These are phyloP conservation scores for Arthroderma uncinatum DNA, from an alignment of 2,329 filamentous ascomycete species.

Conservation along the genomic window DNA sequence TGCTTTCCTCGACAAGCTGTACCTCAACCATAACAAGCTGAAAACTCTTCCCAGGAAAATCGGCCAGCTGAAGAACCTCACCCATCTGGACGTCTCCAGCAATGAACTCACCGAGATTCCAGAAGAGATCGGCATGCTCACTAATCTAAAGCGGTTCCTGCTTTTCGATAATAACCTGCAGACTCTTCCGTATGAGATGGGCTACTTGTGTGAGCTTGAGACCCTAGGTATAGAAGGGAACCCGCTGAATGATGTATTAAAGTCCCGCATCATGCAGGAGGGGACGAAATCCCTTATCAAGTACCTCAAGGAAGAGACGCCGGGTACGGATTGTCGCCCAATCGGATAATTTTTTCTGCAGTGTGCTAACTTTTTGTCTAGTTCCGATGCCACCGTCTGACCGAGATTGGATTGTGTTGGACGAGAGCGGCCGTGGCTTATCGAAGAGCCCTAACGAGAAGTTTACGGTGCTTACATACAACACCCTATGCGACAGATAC, in stretches of 20 bases:
- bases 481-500: slow-evolving; percentile 89
- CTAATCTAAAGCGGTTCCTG: slow-evolving; percentile 72
- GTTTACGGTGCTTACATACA: slow-evolving; percentile 83
- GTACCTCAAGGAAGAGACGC: slow-evolving; percentile 70
- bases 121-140: slow-evolving; percentile 91
- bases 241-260: slow-evolving; percentile 63
- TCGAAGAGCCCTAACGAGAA: slow-evolving; percentile 49
- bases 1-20: slow-evolving; percentile 79
- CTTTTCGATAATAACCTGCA: slow-evolving; percentile 85
- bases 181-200: slow-evolving; percentile 72
- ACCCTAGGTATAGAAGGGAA: slow-evolving; percentile 89
- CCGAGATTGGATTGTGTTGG: slow-evolving; percentile 68
- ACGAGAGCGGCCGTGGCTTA: slow-evolving; percentile 34
- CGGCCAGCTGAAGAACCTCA: slow-evolving; percentile 69
- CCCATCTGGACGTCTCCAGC: slow-evolving; percentile 74
- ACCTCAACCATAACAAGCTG: slow-evolving; percentile 87
- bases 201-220: slow-evolving; percentile 78
- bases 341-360: neutral
- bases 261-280: slow-evolving; percentile 72
- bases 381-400: slow-evolving; percentile 66
- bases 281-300: slow-evolving; percentile 78
- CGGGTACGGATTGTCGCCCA: slow-evolving; percentile 48
- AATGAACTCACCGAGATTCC: slow-evolving; percentile 77
- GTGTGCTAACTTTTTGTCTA: slow-evolving; percentile 28
- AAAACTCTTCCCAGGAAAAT: slow-evolving; percentile 67